Percentiles rank a stretch among this genome's conserved stretches.
These are phyloP conservation scores for Pachyrhizus erosus DNA, from an alignment of 306 rosid species.

Conservation along the genomic window DNA sequence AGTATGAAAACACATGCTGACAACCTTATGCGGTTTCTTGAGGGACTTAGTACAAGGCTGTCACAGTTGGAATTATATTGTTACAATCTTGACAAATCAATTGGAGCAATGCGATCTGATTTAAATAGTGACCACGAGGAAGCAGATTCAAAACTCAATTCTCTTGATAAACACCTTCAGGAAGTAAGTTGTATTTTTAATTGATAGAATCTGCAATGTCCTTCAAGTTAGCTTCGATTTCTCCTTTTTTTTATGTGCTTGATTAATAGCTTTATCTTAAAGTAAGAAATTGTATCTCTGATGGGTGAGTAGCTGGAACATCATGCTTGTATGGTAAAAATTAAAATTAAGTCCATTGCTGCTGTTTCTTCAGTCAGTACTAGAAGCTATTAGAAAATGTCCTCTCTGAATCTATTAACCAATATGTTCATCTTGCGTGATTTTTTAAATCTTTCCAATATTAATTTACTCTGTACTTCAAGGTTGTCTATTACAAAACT, in stretches of 20 bases:
- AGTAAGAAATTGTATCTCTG: not conserved
- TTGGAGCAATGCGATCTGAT: slow-evolving; percentile 91
- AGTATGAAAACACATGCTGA: slow-evolving; percentile 84
- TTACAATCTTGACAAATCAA: slow-evolving; percentile 89
- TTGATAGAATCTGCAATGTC: not conserved
- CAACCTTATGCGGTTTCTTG: slow-evolving; percentile 83
- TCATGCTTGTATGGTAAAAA: not conserved
- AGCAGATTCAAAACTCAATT: slow-evolving; percentile 74
- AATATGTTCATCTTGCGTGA: not conserved
- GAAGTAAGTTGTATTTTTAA: slow-evolving; percentile 63
- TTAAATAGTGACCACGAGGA: slow-evolving; percentile 76
- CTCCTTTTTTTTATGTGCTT: not conserved
- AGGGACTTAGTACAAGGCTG: slow-evolving; percentile 85
- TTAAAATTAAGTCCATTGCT: not conserved
- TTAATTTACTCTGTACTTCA: not conserved
- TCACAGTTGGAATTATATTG: slow-evolving; percentile 91
- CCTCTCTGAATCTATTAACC: slow-evolving; percentile 39
- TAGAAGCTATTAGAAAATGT: not conserved
- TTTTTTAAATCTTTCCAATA: slow-evolving; percentile 8
- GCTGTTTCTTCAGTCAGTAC: not conserved
- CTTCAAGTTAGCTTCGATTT: not conserved
- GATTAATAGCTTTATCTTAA: not conserved
- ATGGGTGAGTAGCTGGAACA: not conserved
- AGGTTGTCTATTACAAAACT: slow-evolving; percentile 21
- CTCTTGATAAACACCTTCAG: slow-evolving; percentile 81